phyloP scores from a whole-genome alignment of 164 flowering plant genomes.

The Chloranthus sessilifolius region DNA sequence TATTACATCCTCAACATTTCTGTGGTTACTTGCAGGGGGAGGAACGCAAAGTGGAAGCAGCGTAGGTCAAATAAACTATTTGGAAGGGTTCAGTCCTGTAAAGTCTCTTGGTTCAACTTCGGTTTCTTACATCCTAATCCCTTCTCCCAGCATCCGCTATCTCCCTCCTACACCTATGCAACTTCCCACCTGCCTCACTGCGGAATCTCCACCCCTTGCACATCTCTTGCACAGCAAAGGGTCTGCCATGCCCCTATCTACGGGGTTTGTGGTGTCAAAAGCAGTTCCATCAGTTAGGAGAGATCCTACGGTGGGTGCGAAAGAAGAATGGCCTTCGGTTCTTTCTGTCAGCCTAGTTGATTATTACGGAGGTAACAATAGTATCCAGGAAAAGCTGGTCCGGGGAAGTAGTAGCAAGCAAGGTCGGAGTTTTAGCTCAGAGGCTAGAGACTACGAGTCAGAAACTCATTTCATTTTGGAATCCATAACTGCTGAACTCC shows the following conservation, averaged over 20 bases:
- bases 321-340: constrained; percentile 91
- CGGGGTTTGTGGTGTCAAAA: constrained; percentile 87
- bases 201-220: constrained; percentile 96
- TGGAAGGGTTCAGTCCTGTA: constrained; percentile 86
- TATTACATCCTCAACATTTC: too few relatives aligned
- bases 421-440: constrained; percentile 36
- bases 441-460: constrained; percentile 46
- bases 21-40: constrained; percentile 52
- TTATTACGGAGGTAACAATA: constrained; percentile 48
- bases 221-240: constrained; percentile 98
- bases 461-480: constrained; percentile 73
- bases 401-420: constrained; percentile 39
- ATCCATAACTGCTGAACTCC: constrained; percentile 82
- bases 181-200: constrained; percentile 90
- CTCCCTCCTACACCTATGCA: constrained; percentile 80
- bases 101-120: constrained; percentile 80
- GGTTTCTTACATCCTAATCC: constrained; percentile 66
- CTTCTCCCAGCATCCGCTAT: constrained; percentile 87
- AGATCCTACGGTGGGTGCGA: constrained; percentile 33
- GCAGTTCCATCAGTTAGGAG: constrained; percentile 77
- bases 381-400: constrained; percentile 43
- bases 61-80: constrained; percentile 34
- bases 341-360: constrained; percentile 81
- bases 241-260: constrained; percentile 80
- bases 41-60: constrained; percentile 40